Base-by-base conservation (phyloP, 1,284 basidiomycete genomes). In the Pseudozyma tsukubaensis region DNA sequence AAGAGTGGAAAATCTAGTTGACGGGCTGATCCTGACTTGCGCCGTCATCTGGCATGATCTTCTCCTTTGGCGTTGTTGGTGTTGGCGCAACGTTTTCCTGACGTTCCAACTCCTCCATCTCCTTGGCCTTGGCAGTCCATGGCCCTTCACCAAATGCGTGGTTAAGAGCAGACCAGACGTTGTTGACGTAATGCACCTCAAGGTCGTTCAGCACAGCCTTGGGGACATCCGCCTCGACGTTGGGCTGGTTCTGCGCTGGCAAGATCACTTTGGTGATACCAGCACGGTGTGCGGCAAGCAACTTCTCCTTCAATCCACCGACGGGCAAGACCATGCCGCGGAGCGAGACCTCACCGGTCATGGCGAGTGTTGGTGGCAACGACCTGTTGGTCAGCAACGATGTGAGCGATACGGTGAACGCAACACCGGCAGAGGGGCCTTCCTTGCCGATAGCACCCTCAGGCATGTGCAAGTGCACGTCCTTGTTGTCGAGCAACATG, bases 341-440 rank as follows among this genome's bases (percentile, higher is more conserved):
- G 44, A 84, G 60, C 53, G 80, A 83, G 12, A 83, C 81, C 52
- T 84, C 83, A 18, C 83, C 83, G 13, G 82, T 84, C 83, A 84
- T 84, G 24, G 83, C 83, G 24, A 84, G 64, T 45, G 78, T 81
- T 21, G 81, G 76, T 18, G 76, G 70, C 16, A 84, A 64, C 12
- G 59, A 62, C 42, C 78, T 56, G 53, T 72, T 67, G 37, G 81
- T 79, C 86, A 97, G 92, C 66, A 98, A 87, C 48, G 92, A 93
- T 19, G 97, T 93, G 79, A 97, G 92, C 1, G 94, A 94, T 37
- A 92, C 91, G 53, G 95, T 85, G 49, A 99, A 91, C 0, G 96
- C 96, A 1, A 94, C 97, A 50, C 96, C 96, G 0, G 96, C 96
- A 76, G 92, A 94, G 0, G 96, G 96, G 0, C 96, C 96, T 81